Evolutionary conservation across 2,329 filamentous ascomycete genomes (phyloP), one percentile per base, ranked within the genome.

Genomic region (Fusarium liriodendri): DNA sequence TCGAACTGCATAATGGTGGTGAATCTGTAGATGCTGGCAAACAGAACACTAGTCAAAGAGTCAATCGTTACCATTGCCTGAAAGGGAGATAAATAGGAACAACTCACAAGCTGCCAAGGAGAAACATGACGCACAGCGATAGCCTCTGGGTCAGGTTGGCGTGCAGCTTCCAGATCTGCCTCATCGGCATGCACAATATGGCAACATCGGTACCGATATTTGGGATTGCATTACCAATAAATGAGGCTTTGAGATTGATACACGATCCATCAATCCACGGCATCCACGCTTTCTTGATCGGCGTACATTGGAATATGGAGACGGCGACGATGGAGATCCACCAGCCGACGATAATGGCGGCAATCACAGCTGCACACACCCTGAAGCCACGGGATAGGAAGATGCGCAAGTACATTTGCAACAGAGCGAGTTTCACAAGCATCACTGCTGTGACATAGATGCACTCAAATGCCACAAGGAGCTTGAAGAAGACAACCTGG

Each of bases 1-100:
- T 72, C 38, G 27, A 74, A 74, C 37, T 74, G 68, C 72, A 74
- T 72, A 2, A 74, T 67, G 1, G 72, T 74, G 1, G 72, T 74
- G 5, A 74, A 74, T 16, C 72, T 38, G 47, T 74, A 74, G 4
- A 74, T 74, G 20, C 68, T 72, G 27, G 72, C 71, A 6, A 74
- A 74, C 0, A 74, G 25, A 10, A 74, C 72, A 22, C 72, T 74
- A 13, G 3, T 18, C 3, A 3, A 5, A 38, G 1, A 1, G 0
- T 5, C 38, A 32, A 47, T 14, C 37, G 9, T 25, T 16, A 25
- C 11, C 20, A 38, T 2, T 0, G 0, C 0, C 20, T 18, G 0
- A 4, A 10, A 7, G 1, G 4, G 2, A 1, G 6, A 8, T 3
- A 2, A 2, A 2, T 1, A 2, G 27, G 8, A 5, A 61, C 2